Evolutionary conservation across 2,329 filamentous ascomycete genomes (phyloP).

Genomic region (Stromatinia cepivora): DNA sequence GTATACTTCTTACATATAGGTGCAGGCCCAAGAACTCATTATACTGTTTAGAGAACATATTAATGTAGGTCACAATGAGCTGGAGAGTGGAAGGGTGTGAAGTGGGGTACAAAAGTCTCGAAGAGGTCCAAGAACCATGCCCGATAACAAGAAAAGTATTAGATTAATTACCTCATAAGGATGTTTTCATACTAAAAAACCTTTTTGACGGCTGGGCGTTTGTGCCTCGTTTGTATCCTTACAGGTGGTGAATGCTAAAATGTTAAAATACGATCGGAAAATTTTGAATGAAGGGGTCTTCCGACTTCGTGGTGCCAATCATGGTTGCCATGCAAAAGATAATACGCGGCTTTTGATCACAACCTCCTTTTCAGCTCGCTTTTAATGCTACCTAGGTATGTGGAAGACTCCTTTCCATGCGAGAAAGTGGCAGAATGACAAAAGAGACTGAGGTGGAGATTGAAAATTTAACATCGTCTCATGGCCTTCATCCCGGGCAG

Average conservation of each 20-base stretch:
- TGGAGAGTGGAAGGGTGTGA: slow-evolving; percentile 4
- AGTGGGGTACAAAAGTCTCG: slow-evolving; percentile 3
- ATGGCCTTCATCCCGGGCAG: slow-evolving; percentile 2
- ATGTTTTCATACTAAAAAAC: background rate
- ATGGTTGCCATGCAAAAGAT: background rate
- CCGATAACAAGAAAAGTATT: slow-evolving; percentile 4
- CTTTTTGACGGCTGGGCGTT: background rate
- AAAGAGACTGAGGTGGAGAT: background rate
- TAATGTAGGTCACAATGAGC: background rate
- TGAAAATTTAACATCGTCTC: background rate
- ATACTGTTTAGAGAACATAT: background rate
- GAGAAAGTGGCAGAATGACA: background rate
- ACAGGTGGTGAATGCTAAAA: background rate
- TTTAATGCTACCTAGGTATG: background rate
- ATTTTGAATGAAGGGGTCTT: background rate
- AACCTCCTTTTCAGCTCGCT: background rate
- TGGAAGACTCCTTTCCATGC: background rate
- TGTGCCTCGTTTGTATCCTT: background rate
- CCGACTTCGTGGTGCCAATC: slow-evolving; percentile 6
- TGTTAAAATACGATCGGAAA: background rate
- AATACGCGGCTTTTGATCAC: slow-evolving; percentile 9
- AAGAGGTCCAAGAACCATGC: slow-evolving; percentile 8
- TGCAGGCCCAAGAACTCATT: slow-evolving; percentile 11
- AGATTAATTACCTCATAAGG: background rate
- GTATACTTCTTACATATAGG: background rate